Base-by-base conservation (phyloP, 306 rosid species). In the Abrus pulchellus region DNA sequence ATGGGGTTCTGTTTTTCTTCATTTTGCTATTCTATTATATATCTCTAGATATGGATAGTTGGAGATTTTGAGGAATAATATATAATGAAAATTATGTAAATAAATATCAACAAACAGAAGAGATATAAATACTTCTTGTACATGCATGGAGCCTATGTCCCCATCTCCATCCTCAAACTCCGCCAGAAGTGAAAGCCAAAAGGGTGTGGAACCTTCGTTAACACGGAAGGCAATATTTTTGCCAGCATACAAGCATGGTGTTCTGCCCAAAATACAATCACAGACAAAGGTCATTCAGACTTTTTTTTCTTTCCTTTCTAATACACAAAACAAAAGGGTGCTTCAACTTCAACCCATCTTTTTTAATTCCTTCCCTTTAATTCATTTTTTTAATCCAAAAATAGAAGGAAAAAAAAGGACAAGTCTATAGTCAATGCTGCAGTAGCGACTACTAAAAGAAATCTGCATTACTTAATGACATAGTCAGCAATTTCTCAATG, bases 81-180 rank as follows among this genome's bases (percentile, higher is more conserved):
- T 8, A 29, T 12, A 3, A 67, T 34, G 1, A 85, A 85, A 33
- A 10, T 32, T 28, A 68, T n/a, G 68, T 12, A 50, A 65, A 49
- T 38, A 77, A 40, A 71, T 38, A 64, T 62, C 0, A 76, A 55
- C n/a, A 64, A 73, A 55, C 47, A 53, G 48, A 53, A 62, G 27
- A 83, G 63, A 40, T 50, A 5, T 50, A 52, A 85, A 1, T 86
- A 91, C 99, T 50, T 87, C 82, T 91, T 75, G 92, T 33, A 94
- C 86, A 52, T 91, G 92, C 97, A 94, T 93, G 59, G 97, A 85
- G 57, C 91, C 82, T 6, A 94, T 72, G 79, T 93, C 99, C 6
- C 99, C 99, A 70, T 94, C 99, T 77, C 91, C 99, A 57, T 88
- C 93, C 85, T 89, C 97, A 82, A 84, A 94, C 64, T 86, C 93